Base-by-base conservation (phyloP, 495 filamentous ascomycete species). In the Hyaloscypha bicolor region DNA sequence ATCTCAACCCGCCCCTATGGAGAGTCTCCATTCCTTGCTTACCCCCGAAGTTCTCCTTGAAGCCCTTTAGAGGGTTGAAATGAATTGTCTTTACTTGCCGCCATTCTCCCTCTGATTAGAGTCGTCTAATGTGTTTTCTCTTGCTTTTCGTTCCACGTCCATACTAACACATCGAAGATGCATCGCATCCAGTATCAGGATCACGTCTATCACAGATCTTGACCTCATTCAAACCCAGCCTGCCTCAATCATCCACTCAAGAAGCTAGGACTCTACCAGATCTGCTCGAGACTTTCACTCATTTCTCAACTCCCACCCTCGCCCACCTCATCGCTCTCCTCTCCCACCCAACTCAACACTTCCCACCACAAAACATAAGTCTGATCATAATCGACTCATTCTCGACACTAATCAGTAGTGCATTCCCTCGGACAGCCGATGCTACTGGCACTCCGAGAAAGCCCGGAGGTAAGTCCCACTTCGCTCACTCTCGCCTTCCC, bases 321-420 rank as follows among this genome's bases (percentile, higher is more conserved):
- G 60, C 77, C 55, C 80, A 83, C 33, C 75, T 87, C 9, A 21
- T 82, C 30, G 86, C 71, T 55, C 81, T 68, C 77, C 80, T 62
- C 71, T 76, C 59, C 67, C 69, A 63, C 67, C 77, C 14, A 77
- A 79, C 32, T 64, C 62, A 64, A 82, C 58, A n/a, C 8, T 86
- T 89, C 73, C 85, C 86, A 45, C 83, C 83, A 3, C 60, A 69
- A 29, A 78, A 78, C 22, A 86, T 85, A 2, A 76, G 73, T 33
- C 77, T 91, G 0, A 69, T 91, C 9, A 75, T 91, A 9, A 77
- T 91, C 65, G 87, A 90, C 69, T 86, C 84, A 0, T 73, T 90
- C 16, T 88, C 89, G 19, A 82, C 79, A 14, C 78, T 86, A 5
- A 82, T 90, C 68, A 81, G 83, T 57, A 79, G 80, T 32, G 87